Conservation (phyloP, 768 basidiomycete species). For the Dacryopinax spathularia region DNA sequence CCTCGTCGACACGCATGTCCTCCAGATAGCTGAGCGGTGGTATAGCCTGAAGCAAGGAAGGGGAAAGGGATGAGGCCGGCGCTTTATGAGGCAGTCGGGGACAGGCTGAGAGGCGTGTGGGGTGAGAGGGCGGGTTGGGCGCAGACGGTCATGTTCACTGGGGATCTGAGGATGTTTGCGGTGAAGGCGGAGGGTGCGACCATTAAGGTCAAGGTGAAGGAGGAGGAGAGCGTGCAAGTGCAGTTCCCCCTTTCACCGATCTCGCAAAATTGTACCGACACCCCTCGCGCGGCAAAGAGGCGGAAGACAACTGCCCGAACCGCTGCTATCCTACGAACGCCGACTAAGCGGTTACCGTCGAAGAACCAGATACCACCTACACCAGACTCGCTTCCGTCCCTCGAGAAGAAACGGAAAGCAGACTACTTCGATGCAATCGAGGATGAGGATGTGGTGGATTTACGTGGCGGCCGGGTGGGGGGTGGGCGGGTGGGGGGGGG, state of each 20-base stretch:
- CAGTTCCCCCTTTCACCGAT: constrained; percentile 9
- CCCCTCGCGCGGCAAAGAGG: too few relatives aligned
- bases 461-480: too few relatives aligned
- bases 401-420: background rate
- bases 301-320: background rate
- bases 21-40: constrained; percentile 72
- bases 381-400: background rate
- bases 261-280: background rate
- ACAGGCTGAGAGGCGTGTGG: constrained; percentile 52
- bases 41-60: constrained; percentile 43
- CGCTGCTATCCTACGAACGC: background rate
- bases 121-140: constrained; percentile 83
- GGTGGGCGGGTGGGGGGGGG: too few relatives aligned
- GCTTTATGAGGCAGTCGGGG: constrained; percentile 57
- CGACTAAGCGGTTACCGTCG: background rate
- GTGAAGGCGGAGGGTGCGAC: background rate
- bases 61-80: constrained; percentile 50
- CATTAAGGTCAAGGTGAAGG: background rate
- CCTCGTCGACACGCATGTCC: constrained; percentile 91
- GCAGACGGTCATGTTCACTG: constrained; percentile 42
- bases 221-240: background rate
- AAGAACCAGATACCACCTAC: background rate
- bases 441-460: background rate
- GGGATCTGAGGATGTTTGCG: background rate
- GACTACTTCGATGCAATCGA: background rate